Percentiles rank a stretch among this genome's conserved stretches.
Conservation (phyloP, 805 yeast genomes). For the Zygoascus bituminiphila region DNA sequence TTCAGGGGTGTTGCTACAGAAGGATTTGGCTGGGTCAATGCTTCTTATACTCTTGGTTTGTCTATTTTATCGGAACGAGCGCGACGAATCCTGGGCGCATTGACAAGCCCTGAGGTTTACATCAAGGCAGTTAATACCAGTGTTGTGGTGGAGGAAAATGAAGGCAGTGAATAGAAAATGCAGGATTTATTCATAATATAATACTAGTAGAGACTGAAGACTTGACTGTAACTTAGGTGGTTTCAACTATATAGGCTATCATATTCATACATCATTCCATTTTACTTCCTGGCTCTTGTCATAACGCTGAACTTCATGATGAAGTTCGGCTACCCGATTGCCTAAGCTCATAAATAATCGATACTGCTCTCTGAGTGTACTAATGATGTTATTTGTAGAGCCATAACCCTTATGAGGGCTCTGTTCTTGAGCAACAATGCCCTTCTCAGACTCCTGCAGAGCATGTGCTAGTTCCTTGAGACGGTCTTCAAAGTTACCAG, state of each 20-base stretch:
- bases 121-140: constrained; percentile 25
- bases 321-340: constrained; percentile 63
- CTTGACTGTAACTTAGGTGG: too few species aligned
- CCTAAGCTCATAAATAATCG: constrained; percentile 63
- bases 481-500: constrained; percentile 36
- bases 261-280: not conserved
- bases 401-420: constrained; percentile 15
- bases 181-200: too few species aligned
- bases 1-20: constrained; percentile 90
- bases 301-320: constrained; percentile 37
- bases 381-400: constrained; percentile 21
- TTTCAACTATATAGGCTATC: too few species aligned
- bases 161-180: not conserved
- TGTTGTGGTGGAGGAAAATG: not conserved
- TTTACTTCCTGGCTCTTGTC: not conserved
- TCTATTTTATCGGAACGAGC: constrained; percentile 58
- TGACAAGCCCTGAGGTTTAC: constrained; percentile 63
- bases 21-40: constrained; percentile 98
- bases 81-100: constrained; percentile 67
- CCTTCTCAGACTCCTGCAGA: constrained; percentile 28
- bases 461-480: constrained; percentile 28
- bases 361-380: constrained; percentile 46
- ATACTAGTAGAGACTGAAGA: not conserved
- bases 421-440: constrained; percentile 26
- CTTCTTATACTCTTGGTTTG: constrained; percentile 70